These are phyloP conservation scores for Quercus aquifolioides DNA, from an alignment of 306 rosid species.

Conservation along the genomic window DNA sequence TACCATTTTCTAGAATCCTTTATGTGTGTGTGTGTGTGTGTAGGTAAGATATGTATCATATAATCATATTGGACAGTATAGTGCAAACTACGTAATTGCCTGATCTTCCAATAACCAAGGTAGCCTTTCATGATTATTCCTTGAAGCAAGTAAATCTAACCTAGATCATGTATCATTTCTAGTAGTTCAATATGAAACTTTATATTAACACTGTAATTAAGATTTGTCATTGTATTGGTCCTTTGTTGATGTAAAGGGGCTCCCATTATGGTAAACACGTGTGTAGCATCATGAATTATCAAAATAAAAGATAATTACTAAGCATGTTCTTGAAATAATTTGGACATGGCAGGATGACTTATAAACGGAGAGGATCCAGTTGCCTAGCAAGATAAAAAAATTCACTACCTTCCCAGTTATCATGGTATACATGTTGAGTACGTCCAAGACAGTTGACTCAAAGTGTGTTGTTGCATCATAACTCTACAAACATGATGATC, in stretches of 20 bases:
- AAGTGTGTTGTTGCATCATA: constrained; percentile 97
- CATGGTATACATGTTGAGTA: constrained; percentile 89
- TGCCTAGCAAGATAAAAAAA: constrained; percentile 9
- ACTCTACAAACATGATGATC: constrained; percentile 54
- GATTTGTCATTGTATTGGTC: not conserved
- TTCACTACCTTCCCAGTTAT: constrained; percentile 84
- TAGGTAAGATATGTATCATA: too few species aligned
- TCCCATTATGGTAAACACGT: not conserved
- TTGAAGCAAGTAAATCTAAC: not conserved
- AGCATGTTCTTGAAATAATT: not conserved
- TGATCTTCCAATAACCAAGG: not conserved
- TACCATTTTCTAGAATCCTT: too few species aligned
- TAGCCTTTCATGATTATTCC: not conserved
- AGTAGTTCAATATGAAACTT: not conserved
- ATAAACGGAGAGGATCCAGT: not conserved
- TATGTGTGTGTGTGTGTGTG: too few species aligned
- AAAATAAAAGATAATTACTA: not conserved
- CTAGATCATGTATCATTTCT: not conserved
- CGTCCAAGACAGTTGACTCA: constrained; percentile 88
- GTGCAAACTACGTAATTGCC: too few species aligned
- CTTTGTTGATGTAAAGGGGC: not conserved
- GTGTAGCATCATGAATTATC: not conserved
- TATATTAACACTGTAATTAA: not conserved
- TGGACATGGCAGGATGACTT: not conserved
- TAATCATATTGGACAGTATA: too few species aligned